A percentile compares a stretch with the other conserved stretches of the same genome.
phyloP scores from a whole-genome alignment of 805 yeast species.

The Starmerella roubikii region DNA sequence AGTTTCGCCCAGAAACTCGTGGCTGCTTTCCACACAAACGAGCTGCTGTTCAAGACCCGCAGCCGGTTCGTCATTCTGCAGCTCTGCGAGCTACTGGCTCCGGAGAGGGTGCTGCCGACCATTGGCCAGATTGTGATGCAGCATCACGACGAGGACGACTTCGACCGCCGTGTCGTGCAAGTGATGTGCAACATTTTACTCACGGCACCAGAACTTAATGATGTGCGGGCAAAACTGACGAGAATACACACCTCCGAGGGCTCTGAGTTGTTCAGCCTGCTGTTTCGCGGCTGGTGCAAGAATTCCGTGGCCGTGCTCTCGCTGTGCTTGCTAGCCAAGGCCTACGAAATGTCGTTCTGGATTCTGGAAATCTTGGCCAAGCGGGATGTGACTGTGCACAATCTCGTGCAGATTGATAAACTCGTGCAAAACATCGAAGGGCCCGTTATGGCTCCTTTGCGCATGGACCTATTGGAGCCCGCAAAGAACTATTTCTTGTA shows the following conservation, averaged over 20 bases:
- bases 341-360: constrained; percentile 76
- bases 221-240: constrained; percentile 54
- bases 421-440: constrained; percentile 82
- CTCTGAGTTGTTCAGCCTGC: constrained; percentile 52
- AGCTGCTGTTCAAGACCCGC: constrained; percentile 49
- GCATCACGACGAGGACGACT: constrained; percentile 33
- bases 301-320: constrained; percentile 82
- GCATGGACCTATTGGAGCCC: constrained; percentile 83
- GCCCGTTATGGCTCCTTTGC: constrained; percentile 75
- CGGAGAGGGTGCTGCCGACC: constrained; percentile 71
- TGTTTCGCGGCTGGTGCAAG: constrained; percentile 84
- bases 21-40: constrained; percentile 54
- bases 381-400: constrained; percentile 63
- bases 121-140: constrained; percentile 51
- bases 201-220: constrained; percentile 67
- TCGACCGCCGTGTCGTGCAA: constrained; percentile 70
- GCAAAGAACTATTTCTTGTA: constrained; percentile 65
- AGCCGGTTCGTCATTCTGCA: constrained; percentile 78
- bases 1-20: constrained; percentile 62
- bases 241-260: constrained; percentile 47
- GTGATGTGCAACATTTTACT: constrained; percentile 74
- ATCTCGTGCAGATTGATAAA: constrained; percentile 76
- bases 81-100: constrained; percentile 63
- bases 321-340: constrained; percentile 71
- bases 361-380: constrained; percentile 71